Evolutionary conservation across 768 basidiomycete species (phyloP).

Genomic region (Pulveroboletus sp.): DNA sequence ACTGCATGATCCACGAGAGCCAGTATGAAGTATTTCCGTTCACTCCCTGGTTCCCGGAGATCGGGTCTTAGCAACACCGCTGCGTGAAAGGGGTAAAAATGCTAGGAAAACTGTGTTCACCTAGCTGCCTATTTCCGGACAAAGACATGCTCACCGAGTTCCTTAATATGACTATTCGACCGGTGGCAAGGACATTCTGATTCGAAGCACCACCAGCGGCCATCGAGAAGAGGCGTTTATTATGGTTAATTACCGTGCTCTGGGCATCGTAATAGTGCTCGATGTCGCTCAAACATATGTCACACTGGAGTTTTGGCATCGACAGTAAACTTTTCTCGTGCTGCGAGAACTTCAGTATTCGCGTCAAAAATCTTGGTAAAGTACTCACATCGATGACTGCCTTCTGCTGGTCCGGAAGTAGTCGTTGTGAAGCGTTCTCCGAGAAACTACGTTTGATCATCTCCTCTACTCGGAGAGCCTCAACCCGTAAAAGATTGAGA

Average conservation of each 20-base stretch:
- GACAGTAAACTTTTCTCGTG: constrained; percentile 63
- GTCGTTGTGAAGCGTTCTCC: constrained; percentile 90
- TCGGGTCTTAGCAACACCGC: constrained; percentile 71
- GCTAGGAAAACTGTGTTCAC: constrained; percentile 41
- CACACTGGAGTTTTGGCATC: constrained; percentile 64
- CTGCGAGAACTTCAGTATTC: constrained; percentile 37
- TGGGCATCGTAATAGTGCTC: constrained; percentile 71
- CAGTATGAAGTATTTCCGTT: constrained; percentile 63
- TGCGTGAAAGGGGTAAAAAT: constrained; percentile 65
- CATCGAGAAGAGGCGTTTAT: constrained; percentile 58
- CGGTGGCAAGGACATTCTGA: constrained; percentile 60
- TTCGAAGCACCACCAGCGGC: constrained; percentile 61
- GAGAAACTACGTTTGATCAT: constrained; percentile 99
- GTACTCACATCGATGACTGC: constrained; percentile 73
- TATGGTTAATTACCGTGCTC: constrained; percentile 54
- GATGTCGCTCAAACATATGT: constrained; percentile 68
- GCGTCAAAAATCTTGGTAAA: constrained; percentile 11
- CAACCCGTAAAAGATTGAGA: constrained; percentile 90
- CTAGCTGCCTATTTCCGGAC: neutral
- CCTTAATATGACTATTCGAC: constrained; percentile 79
- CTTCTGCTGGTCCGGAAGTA: constrained; percentile 91
- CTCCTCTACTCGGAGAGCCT: constrained; percentile 93
- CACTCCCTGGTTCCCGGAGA: constrained; percentile 45
- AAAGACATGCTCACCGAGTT: constrained; percentile 59
- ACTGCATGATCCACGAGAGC: constrained; percentile 63